Base-by-base conservation (phyloP, 169 alveolate genomes). In the Plasmodium cynomolgi region DNA sequence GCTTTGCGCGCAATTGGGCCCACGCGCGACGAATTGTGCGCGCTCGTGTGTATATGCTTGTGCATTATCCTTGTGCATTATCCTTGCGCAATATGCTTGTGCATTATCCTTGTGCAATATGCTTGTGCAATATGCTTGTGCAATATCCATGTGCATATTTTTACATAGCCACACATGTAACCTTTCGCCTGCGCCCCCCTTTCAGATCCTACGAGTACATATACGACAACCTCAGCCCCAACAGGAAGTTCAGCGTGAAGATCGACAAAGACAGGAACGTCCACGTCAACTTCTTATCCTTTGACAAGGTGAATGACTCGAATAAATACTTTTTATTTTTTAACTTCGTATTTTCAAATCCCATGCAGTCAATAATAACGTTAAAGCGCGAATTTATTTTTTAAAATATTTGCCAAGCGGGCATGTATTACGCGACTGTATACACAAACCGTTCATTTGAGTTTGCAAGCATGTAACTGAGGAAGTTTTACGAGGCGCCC, bases 321-420 rank as follows among this genome's bases (percentile, higher is more conserved):
- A 88, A 79, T 62, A 88, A 88, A 80, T 88, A 88, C 82, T 79
- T 88, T 62, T 79, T 88, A 88, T 88, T 88, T 56, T 88, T 88
- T 81, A 88, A 79, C 68, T 88, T 88, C 29, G 73, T 88, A 26
- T 88, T 88, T 58, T 79, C 94, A 39, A 88, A 88, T 37, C 94
- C 94, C 37, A 77, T 88, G 90, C 94, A 88, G 34, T 88, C 94
- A 23, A 88, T 88, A 79, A 77, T 88, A 58, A 88, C 94, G 44
- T 31, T 88, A 80, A 88, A 88, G 88, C 86, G 94, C 0, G 94
- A 88, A 80, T 88, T 88, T 58, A 33, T 88, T 79, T 71, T 88
- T 50, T 88, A 88, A 88, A 23, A 15, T 84, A 11, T 83, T 29
- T 37, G 68, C 37, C 31, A 68, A 68, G 31, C 31, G 4, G 77